Base-by-base conservation (phyloP, 768 basidiomycete species). In the Clavaria fumosa region DNA sequence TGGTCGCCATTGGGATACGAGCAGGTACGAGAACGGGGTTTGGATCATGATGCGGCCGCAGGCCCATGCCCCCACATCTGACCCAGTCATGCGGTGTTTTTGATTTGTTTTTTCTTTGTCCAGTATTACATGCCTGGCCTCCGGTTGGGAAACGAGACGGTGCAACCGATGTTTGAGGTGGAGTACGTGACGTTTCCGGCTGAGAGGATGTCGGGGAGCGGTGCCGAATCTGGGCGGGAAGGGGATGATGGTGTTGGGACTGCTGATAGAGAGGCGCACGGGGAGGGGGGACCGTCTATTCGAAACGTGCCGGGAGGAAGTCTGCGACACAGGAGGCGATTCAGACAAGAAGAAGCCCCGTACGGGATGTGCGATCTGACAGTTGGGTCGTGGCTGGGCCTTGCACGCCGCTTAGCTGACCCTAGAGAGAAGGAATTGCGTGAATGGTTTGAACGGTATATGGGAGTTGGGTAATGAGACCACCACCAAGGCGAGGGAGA, bases 381-480 rank as follows among this genome's bases (percentile, higher is more conserved):
- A 45, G 74, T 91, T 23, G 54, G 61, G 40, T 74, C 73, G 38
- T 91, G 81, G 75, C 55, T 82, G 35, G 60, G 58, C 43, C 63
- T 89, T 33, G 84, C 70, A 41, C 69, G 70, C 48, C 57, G 64
- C 50, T 50, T 91, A 44, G 73, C 68, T 36, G 61, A 70, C 47
- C 51, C 55, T 27, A 61, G 65, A 52, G 58, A 68, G 47, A 56
- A 51, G 50, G 66, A 63, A 56, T 52, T 84, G 51, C 72, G 78
- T 54, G 64, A 62, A 51, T 57, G 59, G 55, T 91, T 86, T 58
- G 62, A 62, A 49, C 55, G 62, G 54, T 75, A 74, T 56, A 88
- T 93, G 86, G 86, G 72, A 53, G 64, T 77, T 54, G 70, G 65
- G n/a, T n/a, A n/a, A n/a, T n/a, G n/a, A n/a, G n/a, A n/a, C n/a